Conservation (phyloP, 164 flowering plant genomes). For the Paratinospora sagittata region DNA sequence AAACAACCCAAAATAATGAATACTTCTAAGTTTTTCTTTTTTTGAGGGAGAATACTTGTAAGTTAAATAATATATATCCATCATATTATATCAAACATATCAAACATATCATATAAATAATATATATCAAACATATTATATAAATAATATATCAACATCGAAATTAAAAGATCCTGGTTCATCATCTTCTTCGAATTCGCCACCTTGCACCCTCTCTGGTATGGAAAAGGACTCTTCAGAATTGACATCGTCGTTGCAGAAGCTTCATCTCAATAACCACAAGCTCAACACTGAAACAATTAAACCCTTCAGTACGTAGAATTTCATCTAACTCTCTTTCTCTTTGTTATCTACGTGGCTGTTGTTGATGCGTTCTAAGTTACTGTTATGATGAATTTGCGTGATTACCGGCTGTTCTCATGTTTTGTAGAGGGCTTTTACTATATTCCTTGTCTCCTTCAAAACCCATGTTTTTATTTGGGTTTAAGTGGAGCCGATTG, state of each 20-base stretch:
- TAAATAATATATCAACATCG: too few species aligned
- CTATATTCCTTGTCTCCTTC: not conserved
- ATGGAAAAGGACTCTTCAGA: slow-evolving; percentile 20
- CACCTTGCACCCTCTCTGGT: not conserved
- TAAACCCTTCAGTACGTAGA: slow-evolving; percentile 12
- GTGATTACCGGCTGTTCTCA: not conserved
- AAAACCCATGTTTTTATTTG: slow-evolving; percentile 6
- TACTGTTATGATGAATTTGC: not conserved
- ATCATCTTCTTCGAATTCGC: not conserved
- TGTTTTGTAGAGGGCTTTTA: not conserved
- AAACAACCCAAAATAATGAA: too few species aligned
- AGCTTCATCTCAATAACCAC: slow-evolving; percentile 17
- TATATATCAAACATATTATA: too few species aligned
- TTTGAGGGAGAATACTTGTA: too few species aligned
- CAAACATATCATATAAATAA: too few species aligned
- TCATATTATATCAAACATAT: too few species aligned
- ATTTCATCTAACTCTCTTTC: not conserved
- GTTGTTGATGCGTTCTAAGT: not conserved
- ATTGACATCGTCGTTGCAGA: slow-evolving; percentile 18
- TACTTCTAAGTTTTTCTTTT: too few species aligned
- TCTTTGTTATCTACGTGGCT: too few species aligned
- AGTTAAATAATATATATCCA: too few species aligned
- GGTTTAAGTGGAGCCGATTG: not conserved
- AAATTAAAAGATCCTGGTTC: not conserved
- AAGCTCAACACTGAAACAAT: slow-evolving; percentile 1